These are phyloP conservation scores for Lentinula detonsa DNA, from an alignment of 768 basidiomycete genomes.

Conservation along the genomic window DNA sequence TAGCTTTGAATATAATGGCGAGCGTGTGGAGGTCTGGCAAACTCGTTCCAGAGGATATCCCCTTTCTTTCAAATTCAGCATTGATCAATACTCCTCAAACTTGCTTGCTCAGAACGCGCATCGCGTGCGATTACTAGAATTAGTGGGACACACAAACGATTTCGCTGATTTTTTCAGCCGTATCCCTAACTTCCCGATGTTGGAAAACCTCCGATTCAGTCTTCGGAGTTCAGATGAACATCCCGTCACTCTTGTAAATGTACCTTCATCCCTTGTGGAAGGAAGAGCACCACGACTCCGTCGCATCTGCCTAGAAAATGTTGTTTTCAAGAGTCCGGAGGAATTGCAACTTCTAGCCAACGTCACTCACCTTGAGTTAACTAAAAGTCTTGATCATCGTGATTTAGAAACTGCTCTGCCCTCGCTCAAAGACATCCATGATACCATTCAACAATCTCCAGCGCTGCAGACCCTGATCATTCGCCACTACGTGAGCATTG, in stretches of 20 bases:
- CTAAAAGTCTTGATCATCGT: not conserved
- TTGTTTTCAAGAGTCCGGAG: not conserved
- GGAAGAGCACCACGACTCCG: conserved; percentile 1
- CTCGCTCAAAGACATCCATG: not conserved
- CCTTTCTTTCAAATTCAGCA: not conserved
- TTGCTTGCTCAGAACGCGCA: not conserved
- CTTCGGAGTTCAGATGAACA: not conserved
- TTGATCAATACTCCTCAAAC: not conserved
- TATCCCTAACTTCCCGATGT: not conserved
- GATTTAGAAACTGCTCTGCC: not conserved
- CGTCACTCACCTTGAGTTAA: not conserved
- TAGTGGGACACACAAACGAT: not conserved
- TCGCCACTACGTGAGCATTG: not conserved
- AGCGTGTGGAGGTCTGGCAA: not conserved
- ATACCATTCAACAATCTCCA: not conserved
- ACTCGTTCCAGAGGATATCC: conserved; percentile 2
- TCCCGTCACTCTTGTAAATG: not conserved
- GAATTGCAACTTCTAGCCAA: not conserved
- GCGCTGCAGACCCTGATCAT: not conserved
- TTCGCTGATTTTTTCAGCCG: not conserved
- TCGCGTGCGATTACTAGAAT: not conserved
- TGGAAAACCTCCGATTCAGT: not conserved
- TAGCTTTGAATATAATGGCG: not conserved
- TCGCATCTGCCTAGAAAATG: not conserved
- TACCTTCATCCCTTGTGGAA: not conserved